Percentiles rank a stretch among this genome's conserved stretches.
Conservation (phyloP, 139 green algal species). For the Edaphochlamys debaryana region DNA sequence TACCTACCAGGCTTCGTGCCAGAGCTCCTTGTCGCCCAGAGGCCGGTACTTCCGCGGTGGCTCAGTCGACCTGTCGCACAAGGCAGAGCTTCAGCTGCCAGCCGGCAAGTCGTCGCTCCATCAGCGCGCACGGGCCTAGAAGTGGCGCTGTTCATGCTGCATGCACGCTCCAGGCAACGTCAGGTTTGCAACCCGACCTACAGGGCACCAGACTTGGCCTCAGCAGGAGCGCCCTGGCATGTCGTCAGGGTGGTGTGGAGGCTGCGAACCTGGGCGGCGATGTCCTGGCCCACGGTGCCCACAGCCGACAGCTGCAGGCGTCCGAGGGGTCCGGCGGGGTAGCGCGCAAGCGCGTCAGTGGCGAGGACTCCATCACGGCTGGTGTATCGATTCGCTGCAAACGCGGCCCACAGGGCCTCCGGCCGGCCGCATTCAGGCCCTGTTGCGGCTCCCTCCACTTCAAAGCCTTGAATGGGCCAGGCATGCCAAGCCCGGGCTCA, state of each 20-base stretch:
- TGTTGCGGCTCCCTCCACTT: too few relatives aligned
- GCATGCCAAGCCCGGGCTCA: too few relatives aligned
- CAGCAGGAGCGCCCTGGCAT: slow-evolving; percentile 27
- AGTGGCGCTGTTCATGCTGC: too few relatives aligned
- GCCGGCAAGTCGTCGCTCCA: too few relatives aligned
- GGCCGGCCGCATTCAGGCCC: too few relatives aligned
- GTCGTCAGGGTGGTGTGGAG: slow-evolving; percentile 38
- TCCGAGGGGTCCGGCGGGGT: too few relatives aligned
- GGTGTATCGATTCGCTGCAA: background rate
- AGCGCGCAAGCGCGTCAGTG: background rate
- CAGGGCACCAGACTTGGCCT: slow-evolving; percentile 9
- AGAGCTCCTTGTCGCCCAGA: slow-evolving; percentile 71
- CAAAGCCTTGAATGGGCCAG: too few relatives aligned
- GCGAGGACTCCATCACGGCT: background rate
- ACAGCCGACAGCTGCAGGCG: slow-evolving; percentile 17
- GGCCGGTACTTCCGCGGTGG: slow-evolving; percentile 49
- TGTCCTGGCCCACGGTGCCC: slow-evolving; percentile 6
- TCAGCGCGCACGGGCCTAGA: too few relatives aligned
- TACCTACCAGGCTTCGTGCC: slow-evolving; percentile 74
- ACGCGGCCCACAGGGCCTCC: too few relatives aligned
- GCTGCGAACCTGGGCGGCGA: slow-evolving; percentile 27
- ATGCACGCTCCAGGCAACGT: too few relatives aligned
- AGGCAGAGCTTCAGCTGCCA: too few relatives aligned
- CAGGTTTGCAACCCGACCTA: background rate
- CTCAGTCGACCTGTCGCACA: slow-evolving; percentile 30